A percentile compares a stretch with the other conserved stretches of the same genome.
phyloP scores from a whole-genome alignment of 1,284 basidiomycete genomes.

The Mycosarcoma maydis region DNA sequence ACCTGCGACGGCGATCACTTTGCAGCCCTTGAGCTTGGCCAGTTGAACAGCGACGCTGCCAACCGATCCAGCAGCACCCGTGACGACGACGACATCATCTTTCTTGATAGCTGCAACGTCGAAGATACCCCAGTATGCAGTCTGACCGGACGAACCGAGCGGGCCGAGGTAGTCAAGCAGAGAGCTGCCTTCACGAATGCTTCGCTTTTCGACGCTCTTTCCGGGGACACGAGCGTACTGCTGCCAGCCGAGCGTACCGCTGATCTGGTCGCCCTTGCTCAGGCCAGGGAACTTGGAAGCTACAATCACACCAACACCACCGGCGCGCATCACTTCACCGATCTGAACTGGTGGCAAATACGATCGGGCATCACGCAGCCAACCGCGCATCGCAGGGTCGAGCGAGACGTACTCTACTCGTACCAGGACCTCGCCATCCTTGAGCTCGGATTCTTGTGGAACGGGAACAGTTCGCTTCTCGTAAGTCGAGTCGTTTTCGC shows the following conservation, averaged over 20 bases:
- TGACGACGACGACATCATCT: slow-evolving; percentile 58
- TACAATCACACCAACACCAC: slow-evolving; percentile 77
- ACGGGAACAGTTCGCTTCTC: slow-evolving; percentile 38
- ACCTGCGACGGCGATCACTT: slow-evolving; percentile 84
- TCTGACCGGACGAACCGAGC: slow-evolving; percentile 65
- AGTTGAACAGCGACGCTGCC: slow-evolving; percentile 72
- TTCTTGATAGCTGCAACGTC: slow-evolving; percentile 52
- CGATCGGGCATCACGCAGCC: slow-evolving; percentile 74
- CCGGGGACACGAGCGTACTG: slow-evolving; percentile 43
- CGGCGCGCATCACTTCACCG: slow-evolving; percentile 81
- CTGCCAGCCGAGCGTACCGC: slow-evolving; percentile 53
- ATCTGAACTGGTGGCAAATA: slow-evolving; percentile 76
- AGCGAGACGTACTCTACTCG: slow-evolving; percentile 63
- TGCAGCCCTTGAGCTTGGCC: slow-evolving; percentile 70
- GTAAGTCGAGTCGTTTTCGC: slow-evolving; percentile 55
- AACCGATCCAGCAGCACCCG: slow-evolving; percentile 57
- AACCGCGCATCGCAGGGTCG: slow-evolving; percentile 76
- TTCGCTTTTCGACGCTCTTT: slow-evolving; percentile 44
- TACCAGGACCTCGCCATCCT: slow-evolving; percentile 59
- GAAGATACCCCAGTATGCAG: slow-evolving; percentile 65
- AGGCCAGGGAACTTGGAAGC: slow-evolving; percentile 58
- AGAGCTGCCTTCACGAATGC: slow-evolving; percentile 25
- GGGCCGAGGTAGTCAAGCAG: slow-evolving; percentile 64
- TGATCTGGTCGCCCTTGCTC: slow-evolving; percentile 47
- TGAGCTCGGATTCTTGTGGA: slow-evolving; percentile 40